Conservation (phyloP, 2,329 filamentous ascomycete genomes). For the Microdochium paspali region DNA sequence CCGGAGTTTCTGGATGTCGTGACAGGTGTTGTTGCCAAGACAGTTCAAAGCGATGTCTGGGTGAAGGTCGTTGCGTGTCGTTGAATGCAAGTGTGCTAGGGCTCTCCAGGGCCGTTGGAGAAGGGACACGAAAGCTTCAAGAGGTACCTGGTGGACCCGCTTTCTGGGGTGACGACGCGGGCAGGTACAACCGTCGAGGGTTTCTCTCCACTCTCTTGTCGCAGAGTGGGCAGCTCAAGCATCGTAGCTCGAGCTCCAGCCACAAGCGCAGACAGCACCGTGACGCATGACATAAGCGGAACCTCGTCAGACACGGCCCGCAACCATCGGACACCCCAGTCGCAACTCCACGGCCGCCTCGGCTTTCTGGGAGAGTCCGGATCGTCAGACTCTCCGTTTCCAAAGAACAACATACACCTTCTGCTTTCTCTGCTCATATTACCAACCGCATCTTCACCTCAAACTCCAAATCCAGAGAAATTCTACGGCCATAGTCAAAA, state of each 20-base stretch:
- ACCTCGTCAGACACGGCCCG: not conserved
- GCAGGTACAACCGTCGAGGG: not conserved
- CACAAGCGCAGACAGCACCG: not conserved
- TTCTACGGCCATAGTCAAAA: no score
- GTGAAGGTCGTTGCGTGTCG: not conserved
- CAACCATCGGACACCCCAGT: not conserved
- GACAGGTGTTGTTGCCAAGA: no score
- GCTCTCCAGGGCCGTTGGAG: not conserved
- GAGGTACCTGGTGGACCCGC: not conserved
- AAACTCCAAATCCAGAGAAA: no score
- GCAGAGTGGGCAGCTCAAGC: no score
- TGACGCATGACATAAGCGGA: not conserved
- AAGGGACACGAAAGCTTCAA: conserved; percentile 26
- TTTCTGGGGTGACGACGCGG: not conserved
- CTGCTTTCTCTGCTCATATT: no score
- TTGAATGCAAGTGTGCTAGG: not conserved
- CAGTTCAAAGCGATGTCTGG: no score
- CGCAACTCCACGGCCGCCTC: not conserved
- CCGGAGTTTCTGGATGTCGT: no score
- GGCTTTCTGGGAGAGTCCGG: not conserved
- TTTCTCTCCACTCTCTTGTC: not conserved
- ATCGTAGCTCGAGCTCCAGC: not conserved
- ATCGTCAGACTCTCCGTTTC: not conserved
- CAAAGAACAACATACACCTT: not conserved
- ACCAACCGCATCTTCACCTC: no score